These are phyloP conservation scores for Trypanosoma avium DNA, from an alignment of 208 protist genomes.

Conservation along the genomic window DNA sequence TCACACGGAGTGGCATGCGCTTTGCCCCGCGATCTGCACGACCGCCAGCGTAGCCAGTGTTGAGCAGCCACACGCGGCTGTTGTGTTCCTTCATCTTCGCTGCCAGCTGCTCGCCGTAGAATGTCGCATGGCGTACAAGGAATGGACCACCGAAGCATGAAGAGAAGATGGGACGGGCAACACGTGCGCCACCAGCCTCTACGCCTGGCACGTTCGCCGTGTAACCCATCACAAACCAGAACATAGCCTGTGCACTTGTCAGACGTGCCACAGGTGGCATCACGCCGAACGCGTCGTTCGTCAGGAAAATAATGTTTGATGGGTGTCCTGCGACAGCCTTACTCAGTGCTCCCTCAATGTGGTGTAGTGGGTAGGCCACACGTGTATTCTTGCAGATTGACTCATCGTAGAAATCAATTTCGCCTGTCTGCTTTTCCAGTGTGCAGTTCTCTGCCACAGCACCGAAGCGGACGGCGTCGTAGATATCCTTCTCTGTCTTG, in stretches of 20 bases:
- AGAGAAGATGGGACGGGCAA: constrained; percentile 93
- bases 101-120: constrained; percentile 96
- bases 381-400: constrained; percentile 97
- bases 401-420: constrained; percentile 93
- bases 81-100: constrained; percentile 90
- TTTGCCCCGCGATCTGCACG: constrained; percentile 80
- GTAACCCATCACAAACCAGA: constrained; percentile 94
- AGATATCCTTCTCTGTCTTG: constrained; percentile 93
- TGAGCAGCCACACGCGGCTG: constrained; percentile 92
- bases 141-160: constrained; percentile 96
- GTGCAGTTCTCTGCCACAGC: constrained; percentile 90
- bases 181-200: constrained; percentile 91
- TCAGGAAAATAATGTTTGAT: constrained; percentile 96
- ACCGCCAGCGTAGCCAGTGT: constrained; percentile 95
- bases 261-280: constrained; percentile 94
- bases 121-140: constrained; percentile 94
- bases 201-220: constrained; percentile 94
- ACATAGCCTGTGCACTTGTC: constrained; percentile 93
- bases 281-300: constrained; percentile 97
- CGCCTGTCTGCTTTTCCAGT: constrained; percentile 49
- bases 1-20: constrained; percentile 92
- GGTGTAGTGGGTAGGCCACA: constrained; percentile 93
- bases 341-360: constrained; percentile 92
- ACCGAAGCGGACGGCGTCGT: constrained; percentile 84
- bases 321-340: constrained; percentile 84